A percentile compares a stretch with the other conserved stretches of the same genome.
Conservation (phyloP, 352 stramenopile species). For the Chrysophaeum taylorii region DNA sequence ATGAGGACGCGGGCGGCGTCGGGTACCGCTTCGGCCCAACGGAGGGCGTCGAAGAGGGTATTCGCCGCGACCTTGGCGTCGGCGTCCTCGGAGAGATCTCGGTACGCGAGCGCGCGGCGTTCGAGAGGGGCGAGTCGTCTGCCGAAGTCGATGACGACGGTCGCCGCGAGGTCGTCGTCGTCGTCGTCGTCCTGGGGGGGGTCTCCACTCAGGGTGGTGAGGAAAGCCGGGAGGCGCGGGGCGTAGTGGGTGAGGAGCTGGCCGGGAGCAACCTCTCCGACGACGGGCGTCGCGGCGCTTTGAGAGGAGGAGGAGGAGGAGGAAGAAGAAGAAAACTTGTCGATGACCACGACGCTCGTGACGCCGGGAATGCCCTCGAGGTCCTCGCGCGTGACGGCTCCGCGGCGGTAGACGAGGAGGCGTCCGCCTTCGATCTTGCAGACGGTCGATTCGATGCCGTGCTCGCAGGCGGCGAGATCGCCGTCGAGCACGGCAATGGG, state of each 20-base stretch:
- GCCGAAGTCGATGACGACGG: slow-evolving; percentile 52
- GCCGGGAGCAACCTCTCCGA: background rate
- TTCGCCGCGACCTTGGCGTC: slow-evolving; percentile 39
- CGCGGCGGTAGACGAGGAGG: slow-evolving; percentile 69
- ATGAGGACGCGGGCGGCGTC: slow-evolving; percentile 27
- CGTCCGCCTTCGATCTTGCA: slow-evolving; percentile 51
- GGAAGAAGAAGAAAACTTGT: too few relatives aligned
- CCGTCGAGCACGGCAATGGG: slow-evolving; percentile 54
- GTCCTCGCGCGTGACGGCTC: slow-evolving; percentile 32
- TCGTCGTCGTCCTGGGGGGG: slow-evolving; percentile 8
- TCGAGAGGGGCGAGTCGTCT: slow-evolving; percentile 27
- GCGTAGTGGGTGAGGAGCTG: slow-evolving; percentile 89
- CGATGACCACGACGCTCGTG: background rate
- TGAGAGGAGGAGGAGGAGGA: slow-evolving; percentile 28
- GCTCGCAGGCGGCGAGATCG: slow-evolving; percentile 45
- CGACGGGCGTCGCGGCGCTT: background rate
- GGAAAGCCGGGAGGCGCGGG: slow-evolving; percentile 65
- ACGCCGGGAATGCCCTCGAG: background rate
- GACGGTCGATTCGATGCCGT: slow-evolving; percentile 87
- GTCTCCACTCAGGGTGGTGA: slow-evolving; percentile 15
- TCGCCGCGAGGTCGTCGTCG: slow-evolving; percentile 27
- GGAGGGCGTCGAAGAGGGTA: slow-evolving; percentile 46
- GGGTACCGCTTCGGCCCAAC: slow-evolving; percentile 50
- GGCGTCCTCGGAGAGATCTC: slow-evolving; percentile 39
- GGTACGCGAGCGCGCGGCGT: slow-evolving; percentile 36